These are phyloP conservation scores for Arabidopsis thaliana DNA, from an alignment of 345 rosid genomes.

Conservation along the genomic window TAIR10.1 NC_003076.8:22176501-22177000, in stretches of 20 bases:
- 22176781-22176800: too few species aligned
- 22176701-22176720: neutral
- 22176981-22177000: too few species aligned
- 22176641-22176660: neutral
- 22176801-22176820: too few species aligned
- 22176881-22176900: too few species aligned
- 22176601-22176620: neutral
- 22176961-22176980: too few species aligned
- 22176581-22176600: constrained; percentile 26
- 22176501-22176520: constrained; percentile 50
- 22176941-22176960: too few species aligned
- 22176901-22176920: too few species aligned
- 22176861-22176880: too few species aligned
- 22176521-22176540: constrained; percentile 16
- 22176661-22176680: constrained; percentile 1
- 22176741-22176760: neutral
- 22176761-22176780: neutral
- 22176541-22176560: neutral
- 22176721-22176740: neutral
- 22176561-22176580: constrained; percentile 1
- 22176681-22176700: neutral
- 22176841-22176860: too few species aligned
- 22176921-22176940: too few species aligned
- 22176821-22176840: too few species aligned
- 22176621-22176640: neutral